Conservation (phyloP, 441 rosid genomes). For the Theobroma grandiflorum region DNA sequence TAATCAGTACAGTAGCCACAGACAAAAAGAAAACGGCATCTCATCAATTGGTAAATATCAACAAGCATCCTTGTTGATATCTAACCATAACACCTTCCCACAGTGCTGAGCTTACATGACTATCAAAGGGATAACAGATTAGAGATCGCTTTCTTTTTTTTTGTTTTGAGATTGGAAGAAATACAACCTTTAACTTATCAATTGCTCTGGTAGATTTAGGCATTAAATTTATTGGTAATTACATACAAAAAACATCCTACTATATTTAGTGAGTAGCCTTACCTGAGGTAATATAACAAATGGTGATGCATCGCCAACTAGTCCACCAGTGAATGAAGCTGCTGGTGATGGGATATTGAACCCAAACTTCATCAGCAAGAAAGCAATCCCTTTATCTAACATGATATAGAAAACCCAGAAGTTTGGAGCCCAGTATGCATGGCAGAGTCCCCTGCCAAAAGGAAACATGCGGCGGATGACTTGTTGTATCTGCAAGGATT, state of each 20-base stretch:
- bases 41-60: neutral
- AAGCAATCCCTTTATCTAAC: conserved; percentile 75
- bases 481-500: conserved; percentile 74
- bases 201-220: neutral
- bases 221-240: neutral
- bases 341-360: conserved; percentile 57
- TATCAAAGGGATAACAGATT: neutral
- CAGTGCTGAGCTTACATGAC: neutral
- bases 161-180: neutral
- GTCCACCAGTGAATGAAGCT: conserved; percentile 90
- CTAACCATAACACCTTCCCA: neutral
- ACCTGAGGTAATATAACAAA: conserved; percentile 87
- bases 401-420: conserved; percentile 92
- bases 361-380: conserved; percentile 62
- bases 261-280: conserved; percentile 18
- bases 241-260: neutral
- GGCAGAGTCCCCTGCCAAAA: conserved; percentile 97
- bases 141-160: neutral
- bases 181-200: neutral
- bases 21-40: conserved; percentile 3
- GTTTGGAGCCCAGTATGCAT: conserved; percentile 98
- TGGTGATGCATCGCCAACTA: conserved; percentile 82
- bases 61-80: conserved; percentile 6
- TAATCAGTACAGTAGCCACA: neutral
- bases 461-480: conserved; percentile 90